phyloP scores from a whole-genome alignment of 495 filamentous ascomycete species.

The Lasiosphaeria hispida region DNA sequence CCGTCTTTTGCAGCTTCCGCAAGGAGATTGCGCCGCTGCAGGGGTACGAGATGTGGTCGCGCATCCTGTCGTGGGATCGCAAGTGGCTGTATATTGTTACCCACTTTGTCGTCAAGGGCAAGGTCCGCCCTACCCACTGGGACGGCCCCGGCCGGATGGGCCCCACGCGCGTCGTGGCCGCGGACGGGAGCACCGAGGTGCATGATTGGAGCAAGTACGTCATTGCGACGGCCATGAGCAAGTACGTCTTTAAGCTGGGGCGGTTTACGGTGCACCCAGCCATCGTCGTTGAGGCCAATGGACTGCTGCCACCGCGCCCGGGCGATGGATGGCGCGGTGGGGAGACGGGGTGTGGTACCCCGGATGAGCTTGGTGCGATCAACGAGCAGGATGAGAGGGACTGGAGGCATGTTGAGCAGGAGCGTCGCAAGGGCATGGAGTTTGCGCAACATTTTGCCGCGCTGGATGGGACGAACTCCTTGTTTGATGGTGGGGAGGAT shows the following conservation, averaged over 20 bases:
- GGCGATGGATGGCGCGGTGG: conserved; percentile 46
- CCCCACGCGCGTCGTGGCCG: conserved; percentile 28
- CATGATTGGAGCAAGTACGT: conserved; percentile 54
- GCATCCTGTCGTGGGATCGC: conserved; percentile 68
- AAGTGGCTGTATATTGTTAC: conserved; percentile 52
- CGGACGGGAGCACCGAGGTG: conserved; percentile 43
- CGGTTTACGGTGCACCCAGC: conserved; percentile 82
- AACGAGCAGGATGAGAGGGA: conserved; percentile 42
- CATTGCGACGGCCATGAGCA: conserved; percentile 72
- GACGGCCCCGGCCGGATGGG: conserved; percentile 25
- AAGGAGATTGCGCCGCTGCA: conserved; percentile 67
- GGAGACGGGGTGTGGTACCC: conserved; percentile 36
- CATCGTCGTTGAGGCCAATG: conserved; percentile 63
- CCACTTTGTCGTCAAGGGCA: conserved; percentile 57
- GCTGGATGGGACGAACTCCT: conserved; percentile 46
- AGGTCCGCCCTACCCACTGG: conserved; percentile 46
- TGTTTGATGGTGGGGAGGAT: conserved; percentile 48
- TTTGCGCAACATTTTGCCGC: conserved; percentile 50
- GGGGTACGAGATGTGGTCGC: conserved; percentile 69
- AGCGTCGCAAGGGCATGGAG: conserved; percentile 47
- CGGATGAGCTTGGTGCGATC: conserved; percentile 25
- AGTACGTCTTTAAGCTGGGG: conserved; percentile 90
- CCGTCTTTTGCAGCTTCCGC: conserved; percentile 64
- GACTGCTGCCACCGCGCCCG: conserved; percentile 62
- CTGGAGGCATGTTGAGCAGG: conserved; percentile 46